Evolutionary conservation across 352 stramenopile genomes (phyloP), one percentile per base, ranked within the genome.

Genomic region (Phytopythium kandeliae): DNA sequence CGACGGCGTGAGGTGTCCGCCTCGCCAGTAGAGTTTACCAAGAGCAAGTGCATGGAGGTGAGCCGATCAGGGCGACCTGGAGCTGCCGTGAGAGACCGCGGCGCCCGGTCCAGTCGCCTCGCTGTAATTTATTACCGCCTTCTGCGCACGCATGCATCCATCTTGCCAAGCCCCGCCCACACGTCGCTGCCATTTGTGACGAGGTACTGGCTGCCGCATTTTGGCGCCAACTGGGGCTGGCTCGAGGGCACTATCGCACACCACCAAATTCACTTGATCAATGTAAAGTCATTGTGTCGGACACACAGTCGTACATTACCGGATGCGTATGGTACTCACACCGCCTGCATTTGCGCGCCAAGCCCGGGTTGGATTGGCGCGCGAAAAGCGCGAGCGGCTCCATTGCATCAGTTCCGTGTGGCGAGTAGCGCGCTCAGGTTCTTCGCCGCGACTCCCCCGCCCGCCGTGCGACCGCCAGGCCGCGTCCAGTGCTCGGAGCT

Each of bases 281-380:
- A 49, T 0, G 2, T 37, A 49, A 37, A 37, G 43, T 37, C 26
- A 49, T 16, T 49, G 13, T 37, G 28, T 25, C 26, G 52, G 45
- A 38, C n/a, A n/a, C n/a, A 26, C 28, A 54, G 50, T 46, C 65
- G 65, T 25, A 73, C 57, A 61, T 73, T 59, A 0, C 0, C 15
- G 7, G n/a, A 4, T 26, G 11, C 7, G 1, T 21, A 53, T 60
- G 12, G 49, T 73, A 55, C 7, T 10, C 44, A 3, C 17, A 7
- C 13, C 13, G 1, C 8, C 22, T 54, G 24, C 57, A 62, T 65
- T 63, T 44, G 57, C 64, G 60, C 54, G 58, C 33, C n/a, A n/a
- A n/a, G n/a, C 19, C 28, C 28, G 28, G 24, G 37, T 33, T 12
- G 2, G 21, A 31, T 37, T 42, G 22, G 24, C 34, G 21, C 38